phyloP scores from a whole-genome alignment of 75 land plant species.

The Pseudotsuga menziesii region DNA sequence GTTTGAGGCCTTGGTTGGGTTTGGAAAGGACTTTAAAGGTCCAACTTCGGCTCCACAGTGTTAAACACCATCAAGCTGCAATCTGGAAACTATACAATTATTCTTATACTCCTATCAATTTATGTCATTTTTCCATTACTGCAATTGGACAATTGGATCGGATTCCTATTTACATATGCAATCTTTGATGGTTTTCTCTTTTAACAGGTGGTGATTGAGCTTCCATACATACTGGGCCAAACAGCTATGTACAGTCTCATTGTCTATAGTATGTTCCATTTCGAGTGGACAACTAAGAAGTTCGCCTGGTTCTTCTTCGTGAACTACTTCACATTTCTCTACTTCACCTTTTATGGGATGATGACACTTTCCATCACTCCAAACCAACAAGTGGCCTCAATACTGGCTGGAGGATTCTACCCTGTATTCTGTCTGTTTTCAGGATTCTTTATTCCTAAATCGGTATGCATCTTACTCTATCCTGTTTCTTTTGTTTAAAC shows the following conservation, averaged over 20 bases:
- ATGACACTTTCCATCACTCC: conserved; percentile 24
- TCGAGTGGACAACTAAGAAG: too few relatives aligned
- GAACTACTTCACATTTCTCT: conserved; percentile 30
- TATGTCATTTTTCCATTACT: not conserved
- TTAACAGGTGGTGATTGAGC: conserved; percentile 21
- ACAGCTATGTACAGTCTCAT: conserved; percentile 15
- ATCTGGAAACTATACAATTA: too few relatives aligned
- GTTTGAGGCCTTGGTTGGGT: too few relatives aligned
- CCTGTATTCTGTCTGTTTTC: conserved; percentile 44
- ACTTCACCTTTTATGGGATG: conserved; percentile 46
- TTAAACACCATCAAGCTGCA: too few relatives aligned
- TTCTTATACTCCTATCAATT: too few relatives aligned
- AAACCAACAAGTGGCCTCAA: conserved; percentile 40
- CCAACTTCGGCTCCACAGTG: too few relatives aligned
- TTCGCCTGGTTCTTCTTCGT: too few relatives aligned
- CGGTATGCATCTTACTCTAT: not conserved
- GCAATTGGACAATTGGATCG: not conserved
- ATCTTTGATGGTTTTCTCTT: not conserved
- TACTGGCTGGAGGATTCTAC: conserved; percentile 30
- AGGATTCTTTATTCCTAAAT: conserved; percentile 30
- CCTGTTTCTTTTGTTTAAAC: not conserved
- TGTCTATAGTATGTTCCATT: too few relatives aligned
- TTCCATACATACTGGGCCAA: too few relatives aligned
- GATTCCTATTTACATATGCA: not conserved
- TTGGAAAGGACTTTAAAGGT: too few relatives aligned